Base-by-base conservation (phyloP, 208 protist species). In the Leishmania martiniquensis region DNA sequence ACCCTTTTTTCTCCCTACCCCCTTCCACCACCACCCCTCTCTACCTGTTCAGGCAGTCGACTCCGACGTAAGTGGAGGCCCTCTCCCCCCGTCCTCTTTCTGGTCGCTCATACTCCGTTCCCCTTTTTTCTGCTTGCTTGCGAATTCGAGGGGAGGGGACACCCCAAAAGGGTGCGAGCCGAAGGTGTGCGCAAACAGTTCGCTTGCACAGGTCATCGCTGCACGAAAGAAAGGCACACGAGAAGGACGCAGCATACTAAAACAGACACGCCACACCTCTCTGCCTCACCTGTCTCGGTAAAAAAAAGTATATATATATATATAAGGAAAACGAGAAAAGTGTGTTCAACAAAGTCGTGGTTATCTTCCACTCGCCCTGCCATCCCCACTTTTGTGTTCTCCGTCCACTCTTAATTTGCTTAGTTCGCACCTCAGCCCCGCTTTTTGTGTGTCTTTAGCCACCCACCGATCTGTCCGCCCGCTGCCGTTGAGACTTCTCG, bases 61-160 rank as follows among this genome's bases (percentile, higher is more conserved):
- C 63, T 45, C 63, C 39, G 34, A 68, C 63, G 63, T 32, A 45
- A 47, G 63, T 68, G 39, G 63, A 68, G 63, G 20, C 63, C 5
- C 63, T 65, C 29, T 37, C 69, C 4, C 10, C 25, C 34, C 51
- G 60, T 52, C 25, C 9, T 39, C 77, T 63, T 12, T 34, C 20
- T 49, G 4, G n/a, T 44, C 37, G 39, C 29, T 68, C 29, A 20
- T 15, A 22, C 37, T 29, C 62, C 15, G 47, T 51, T 51, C 13
- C 47, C 3, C 39, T 39, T 55, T 47, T 7, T 20, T 20, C 22
- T 45, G 22, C 47, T 39, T 66, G 15, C 17, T 20, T 20, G 60
- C 60, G 32, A 20, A 66, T 25, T 66, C 15, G 34, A 25, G 32
- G 60, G 15, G 12, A n/a, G 12, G 9, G n/a, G 17, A 42, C 60